Evolutionary conservation across 768 basidiomycete species (phyloP).

Genomic region (Tremella yokohamensis): DNA sequence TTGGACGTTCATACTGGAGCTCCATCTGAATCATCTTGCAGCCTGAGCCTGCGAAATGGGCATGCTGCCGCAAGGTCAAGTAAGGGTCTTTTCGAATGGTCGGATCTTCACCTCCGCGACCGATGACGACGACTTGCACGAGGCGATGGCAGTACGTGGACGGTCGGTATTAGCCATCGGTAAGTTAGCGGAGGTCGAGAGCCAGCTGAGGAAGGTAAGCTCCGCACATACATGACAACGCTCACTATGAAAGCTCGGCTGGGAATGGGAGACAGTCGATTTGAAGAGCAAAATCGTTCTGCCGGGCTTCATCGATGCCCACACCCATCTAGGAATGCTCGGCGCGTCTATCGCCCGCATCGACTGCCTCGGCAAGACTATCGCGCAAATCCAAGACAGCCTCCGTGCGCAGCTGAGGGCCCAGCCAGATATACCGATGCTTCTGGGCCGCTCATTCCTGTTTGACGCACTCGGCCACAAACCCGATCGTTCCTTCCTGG

Average conservation of each 20-base stretch:
- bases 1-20: no score
- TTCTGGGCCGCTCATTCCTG: slow-evolving; percentile 18
- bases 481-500: slow-evolving; percentile 16
- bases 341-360: slow-evolving; percentile 6
- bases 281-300: slow-evolving; percentile 17
- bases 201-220: not conserved
- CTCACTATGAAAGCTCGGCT: slow-evolving; percentile 7
- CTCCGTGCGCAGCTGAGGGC: slow-evolving; percentile 1
- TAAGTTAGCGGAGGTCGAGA: no score
- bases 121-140: slow-evolving; percentile 4
- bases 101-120: slow-evolving; percentile 18
- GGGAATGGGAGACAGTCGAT: slow-evolving; percentile 10
- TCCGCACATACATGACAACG: slow-evolving; percentile 5
- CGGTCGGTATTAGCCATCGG: no score
- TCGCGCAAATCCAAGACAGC: slow-evolving; percentile 13
- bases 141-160: slow-evolving; percentile 4
- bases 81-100: slow-evolving; percentile 13
- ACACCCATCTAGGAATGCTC: slow-evolving; percentile 15
- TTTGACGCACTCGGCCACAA: slow-evolving; percentile 12
- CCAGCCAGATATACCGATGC: slow-evolving; percentile 2
- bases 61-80: no score
- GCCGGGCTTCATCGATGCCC: slow-evolving; percentile 26
- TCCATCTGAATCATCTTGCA: no score
- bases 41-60: no score
- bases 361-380: slow-evolving; percentile 5